Conservation (phyloP, 106 monocot genomes). For the Ottelia alismoides region DNA sequence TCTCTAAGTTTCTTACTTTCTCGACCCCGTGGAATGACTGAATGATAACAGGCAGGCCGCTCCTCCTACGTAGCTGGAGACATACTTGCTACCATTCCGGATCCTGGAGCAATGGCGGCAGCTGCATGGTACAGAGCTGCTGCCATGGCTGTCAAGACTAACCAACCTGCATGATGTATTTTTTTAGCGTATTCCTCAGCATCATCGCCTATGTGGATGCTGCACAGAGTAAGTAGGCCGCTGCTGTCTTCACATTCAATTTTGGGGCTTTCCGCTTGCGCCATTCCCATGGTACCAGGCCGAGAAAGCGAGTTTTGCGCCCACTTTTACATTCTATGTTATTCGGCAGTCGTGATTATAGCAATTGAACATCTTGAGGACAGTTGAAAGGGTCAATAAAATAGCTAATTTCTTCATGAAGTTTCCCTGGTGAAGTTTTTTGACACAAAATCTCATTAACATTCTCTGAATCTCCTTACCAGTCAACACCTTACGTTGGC, state of each 20-base stretch:
- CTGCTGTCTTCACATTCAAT: slow-evolving; percentile 1
- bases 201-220: neutral
- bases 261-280: slow-evolving; percentile 14
- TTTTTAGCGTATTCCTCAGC: neutral
- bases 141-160: slow-evolving; percentile 44
- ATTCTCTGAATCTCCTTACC: no score
- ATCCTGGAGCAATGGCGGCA: slow-evolving; percentile 92
- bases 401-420: no score
- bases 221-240: neutral
- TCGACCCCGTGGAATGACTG: no score
- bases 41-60: slow-evolving; percentile 88
- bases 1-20: no score
- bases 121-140: slow-evolving; percentile 85
- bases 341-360: no score
- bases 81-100: slow-evolving; percentile 50
- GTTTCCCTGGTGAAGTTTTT: no score
- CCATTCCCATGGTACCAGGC: slow-evolving; percentile 3
- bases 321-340: no score
- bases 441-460: no score
- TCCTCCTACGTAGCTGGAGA: slow-evolving; percentile 67
- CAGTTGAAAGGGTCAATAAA: no score
- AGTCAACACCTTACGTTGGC: no score
- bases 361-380: no score
- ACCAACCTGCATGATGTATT: slow-evolving; percentile 14
- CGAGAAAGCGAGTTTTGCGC: slow-evolving; percentile 13